Evolutionary conservation across 495 filamentous ascomycete genomes (phyloP).

Genomic region (Lophium mytilinum): DNA sequence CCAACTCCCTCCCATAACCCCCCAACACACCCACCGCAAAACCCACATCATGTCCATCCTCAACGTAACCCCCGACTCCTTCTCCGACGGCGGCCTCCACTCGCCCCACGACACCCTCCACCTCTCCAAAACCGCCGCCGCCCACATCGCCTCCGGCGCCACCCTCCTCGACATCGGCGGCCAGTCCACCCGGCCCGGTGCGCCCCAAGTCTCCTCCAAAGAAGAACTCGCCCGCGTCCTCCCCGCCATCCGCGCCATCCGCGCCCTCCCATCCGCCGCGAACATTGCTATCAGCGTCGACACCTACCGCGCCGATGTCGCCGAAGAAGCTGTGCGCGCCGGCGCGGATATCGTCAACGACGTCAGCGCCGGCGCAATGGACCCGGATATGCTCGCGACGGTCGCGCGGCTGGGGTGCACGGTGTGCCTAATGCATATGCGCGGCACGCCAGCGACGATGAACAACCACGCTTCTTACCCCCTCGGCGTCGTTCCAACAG

Average conservation of each 20-base stretch:
- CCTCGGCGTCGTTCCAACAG: conserved; percentile 58
- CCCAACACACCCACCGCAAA: conserved; percentile 52
- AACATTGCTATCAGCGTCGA: conserved; percentile 74
- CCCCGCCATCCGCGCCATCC: conserved; percentile 67
- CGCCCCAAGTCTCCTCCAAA: conserved; percentile 51
- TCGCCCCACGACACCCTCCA: conserved; percentile 30
- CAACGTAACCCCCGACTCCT: conserved; percentile 94
- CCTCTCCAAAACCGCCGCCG: conserved; percentile 44
- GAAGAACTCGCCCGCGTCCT: conserved; percentile 75
- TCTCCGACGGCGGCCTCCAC: conserved; percentile 80
- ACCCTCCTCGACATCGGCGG: conserved; percentile 89
- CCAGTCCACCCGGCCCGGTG: conserved; percentile 77
- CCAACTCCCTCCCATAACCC: conserved; percentile 50
- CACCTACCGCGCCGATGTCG: conserved; percentile 83
- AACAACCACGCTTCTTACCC: conserved; percentile 57
- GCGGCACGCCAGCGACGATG: conserved; percentile 84
- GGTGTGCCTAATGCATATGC: conserved; percentile 91
- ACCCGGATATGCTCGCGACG: conserved; percentile 73
- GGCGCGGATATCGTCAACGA: conserved; percentile 96
- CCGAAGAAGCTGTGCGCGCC: conserved; percentile 66
- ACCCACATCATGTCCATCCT: conserved; percentile 90
- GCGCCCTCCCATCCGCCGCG: conserved; percentile 51
- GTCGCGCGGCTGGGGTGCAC: conserved; percentile 73
- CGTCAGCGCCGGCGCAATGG: conserved; percentile 73
- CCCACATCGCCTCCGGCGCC: conserved; percentile 55